Base-by-base conservation (phyloP, 2,329 filamentous ascomycete species). In the Xylariales sp. region DNA sequence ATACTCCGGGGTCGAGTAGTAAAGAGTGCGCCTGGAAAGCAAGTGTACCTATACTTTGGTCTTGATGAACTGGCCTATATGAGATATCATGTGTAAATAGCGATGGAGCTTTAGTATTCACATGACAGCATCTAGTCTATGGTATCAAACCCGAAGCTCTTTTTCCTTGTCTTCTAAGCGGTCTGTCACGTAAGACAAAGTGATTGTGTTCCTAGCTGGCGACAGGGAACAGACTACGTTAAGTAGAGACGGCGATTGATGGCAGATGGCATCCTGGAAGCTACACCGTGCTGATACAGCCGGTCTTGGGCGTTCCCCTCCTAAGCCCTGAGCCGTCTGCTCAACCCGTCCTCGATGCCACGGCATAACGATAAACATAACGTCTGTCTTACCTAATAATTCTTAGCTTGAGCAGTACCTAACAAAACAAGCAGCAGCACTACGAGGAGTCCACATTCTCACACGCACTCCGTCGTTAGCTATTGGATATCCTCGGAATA, bases 11-110 rank as follows among this genome's bases (percentile, higher is more conserved):
- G 67, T 69, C 41, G 43, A 66, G 64, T 64, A 62, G 46, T 43
- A 55, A 36, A 56, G 62, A 67, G 43, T 52, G 59, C 56, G 59
- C 59, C 62, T 71, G 69, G 69, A 73, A 70, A 72, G 57, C 48
- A 69, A 55, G 57, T 59, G 53, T 68, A 69, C 65, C 60, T 58
- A 64, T 62, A 65, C 68, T 39, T 64, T 71, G 65, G 65, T 68
- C 67, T 64, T 57, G 67, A 53, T 23, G 12, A 64, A 49, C 62
- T 63, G 69, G 34, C 53, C 64, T 39, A 58, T 46, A 62, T 56
- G 59, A 68, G 57, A 62, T 62, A 66, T 64, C 59, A 41, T 64
- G 56, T 69, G 60, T 68, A 65, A 67, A 66, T 68, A 64, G 45
- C 5, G 41, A 62, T 48, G 48, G 48, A 58, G 56, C 58, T 61